A percentile compares a stretch with the other conserved stretches of the same genome.
These are phyloP conservation scores for Tagetes patula DNA, from an alignment of 129 eudicot species.

Conservation along the genomic window DNA sequence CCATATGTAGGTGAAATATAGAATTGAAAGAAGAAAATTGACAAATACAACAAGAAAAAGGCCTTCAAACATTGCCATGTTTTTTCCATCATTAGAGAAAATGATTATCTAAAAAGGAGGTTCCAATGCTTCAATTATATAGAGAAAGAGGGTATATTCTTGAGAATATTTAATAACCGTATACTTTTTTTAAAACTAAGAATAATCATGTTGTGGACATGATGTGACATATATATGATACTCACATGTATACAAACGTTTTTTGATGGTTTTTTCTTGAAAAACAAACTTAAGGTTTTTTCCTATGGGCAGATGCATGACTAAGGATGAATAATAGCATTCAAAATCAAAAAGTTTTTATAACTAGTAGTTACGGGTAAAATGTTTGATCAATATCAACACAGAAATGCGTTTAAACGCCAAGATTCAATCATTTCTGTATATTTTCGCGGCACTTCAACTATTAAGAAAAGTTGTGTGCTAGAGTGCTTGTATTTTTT, in stretches of 20 bases:
- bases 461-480: too few relatives aligned
- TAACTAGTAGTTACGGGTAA: too few relatives aligned
- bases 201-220: neutral
- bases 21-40: slow-evolving; percentile 31
- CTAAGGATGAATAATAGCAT: neutral
- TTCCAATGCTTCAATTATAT: slow-evolving; percentile 26
- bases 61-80: slow-evolving; percentile 33
- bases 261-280: neutral
- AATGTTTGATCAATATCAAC: too few relatives aligned
- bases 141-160: slow-evolving; percentile 33
- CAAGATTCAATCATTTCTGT: too few relatives aligned
- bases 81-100: slow-evolving; percentile 33
- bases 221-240: neutral
- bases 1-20: slow-evolving; percentile 30
- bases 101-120: neutral
- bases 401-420: too few relatives aligned
- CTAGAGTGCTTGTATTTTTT: too few relatives aligned
- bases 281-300: neutral
- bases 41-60: slow-evolving; percentile 31
- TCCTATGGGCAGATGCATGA: neutral
- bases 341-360: too few relatives aligned
- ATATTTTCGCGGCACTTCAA: too few relatives aligned
- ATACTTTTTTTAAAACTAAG: neutral
- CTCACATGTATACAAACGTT: neutral
- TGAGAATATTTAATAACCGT: slow-evolving; percentile 7